phyloP scores from a whole-genome alignment of 352 stramenopile species.

The Salisapilia sapeloensis region DNA sequence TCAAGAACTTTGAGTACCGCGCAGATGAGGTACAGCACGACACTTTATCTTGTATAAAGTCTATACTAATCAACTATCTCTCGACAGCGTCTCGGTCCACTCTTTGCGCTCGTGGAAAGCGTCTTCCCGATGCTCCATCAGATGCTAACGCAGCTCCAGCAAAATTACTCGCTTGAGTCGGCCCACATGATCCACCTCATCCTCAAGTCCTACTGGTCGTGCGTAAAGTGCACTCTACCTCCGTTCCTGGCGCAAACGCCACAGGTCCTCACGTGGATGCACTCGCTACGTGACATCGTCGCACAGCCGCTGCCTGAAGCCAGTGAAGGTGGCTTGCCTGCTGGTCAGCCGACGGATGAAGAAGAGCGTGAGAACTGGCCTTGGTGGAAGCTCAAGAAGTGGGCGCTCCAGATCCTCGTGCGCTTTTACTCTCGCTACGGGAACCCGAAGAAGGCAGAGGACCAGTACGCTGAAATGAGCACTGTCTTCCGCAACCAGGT shows the following conservation, averaged over 20 bases:
- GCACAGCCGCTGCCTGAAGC: constrained; percentile 87
- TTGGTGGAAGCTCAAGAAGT: constrained; percentile 99
- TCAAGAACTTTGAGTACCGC: constrained; percentile 98
- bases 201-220: constrained; percentile 97
- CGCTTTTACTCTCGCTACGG: constrained; percentile 95
- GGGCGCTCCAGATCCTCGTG: constrained; percentile 91
- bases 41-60: background rate
- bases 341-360: constrained; percentile 78
- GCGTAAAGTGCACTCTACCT: constrained; percentile 90
- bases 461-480: constrained; percentile 85
- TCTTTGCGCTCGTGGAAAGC: constrained; percentile 86
- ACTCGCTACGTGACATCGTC: constrained; percentile 74
- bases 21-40: constrained; percentile 73
- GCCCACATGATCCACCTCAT: constrained; percentile 90
- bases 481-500: constrained; percentile 88
- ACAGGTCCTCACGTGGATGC: constrained; percentile 87
- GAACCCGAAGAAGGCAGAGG: constrained; percentile 88
- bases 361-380: constrained; percentile 89
- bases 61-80: background rate
- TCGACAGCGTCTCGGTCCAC: constrained; percentile 45
- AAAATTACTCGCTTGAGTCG: constrained; percentile 81
- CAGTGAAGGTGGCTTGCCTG: constrained; percentile 49
- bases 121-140: constrained; percentile 88
- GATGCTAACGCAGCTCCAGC: constrained; percentile 77
- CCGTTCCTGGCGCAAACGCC: constrained; percentile 66